Percentiles rank a stretch among this genome's conserved stretches.
Conservation (phyloP, 108 stramenopile genomes). For the Skeletonema costatum region DNA sequence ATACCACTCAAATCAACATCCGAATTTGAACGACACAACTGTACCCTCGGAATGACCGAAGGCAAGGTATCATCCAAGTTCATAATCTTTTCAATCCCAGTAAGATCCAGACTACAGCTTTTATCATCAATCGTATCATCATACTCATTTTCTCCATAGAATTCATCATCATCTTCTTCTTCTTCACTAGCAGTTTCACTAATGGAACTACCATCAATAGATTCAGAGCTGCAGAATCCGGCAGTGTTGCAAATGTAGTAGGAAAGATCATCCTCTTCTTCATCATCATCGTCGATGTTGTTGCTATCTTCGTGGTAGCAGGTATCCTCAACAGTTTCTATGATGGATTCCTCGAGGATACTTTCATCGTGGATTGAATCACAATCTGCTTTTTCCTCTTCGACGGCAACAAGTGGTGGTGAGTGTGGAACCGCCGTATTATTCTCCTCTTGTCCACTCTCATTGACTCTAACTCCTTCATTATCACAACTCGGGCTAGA, state of each 20-base stretch:
- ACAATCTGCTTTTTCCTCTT: not conserved
- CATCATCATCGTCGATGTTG: not conserved
- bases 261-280: not conserved
- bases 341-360: not conserved
- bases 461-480: not conserved
- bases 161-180: not conserved
- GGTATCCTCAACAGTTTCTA: not conserved
- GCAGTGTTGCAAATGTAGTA: not conserved
- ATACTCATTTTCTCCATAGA: not conserved
- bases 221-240: slow-evolving; percentile 1
- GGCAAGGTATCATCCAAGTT: not conserved
- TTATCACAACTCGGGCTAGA: not conserved
- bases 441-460: not conserved
- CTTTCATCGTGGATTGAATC: too few species aligned
- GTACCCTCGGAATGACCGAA: not conserved
- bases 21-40: not conserved
- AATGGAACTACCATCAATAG: slow-evolving; percentile 3
- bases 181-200: slow-evolving; percentile 15
- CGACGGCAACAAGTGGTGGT: not conserved
- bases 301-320: not conserved
- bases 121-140: not conserved
- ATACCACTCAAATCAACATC: slow-evolving; percentile 6
- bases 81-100: not conserved
- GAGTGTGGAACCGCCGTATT: not conserved
- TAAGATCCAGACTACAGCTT: not conserved